Evolutionary conservation across 106 monocot species (phyloP).

Genomic region (Allium cepa): DNA sequence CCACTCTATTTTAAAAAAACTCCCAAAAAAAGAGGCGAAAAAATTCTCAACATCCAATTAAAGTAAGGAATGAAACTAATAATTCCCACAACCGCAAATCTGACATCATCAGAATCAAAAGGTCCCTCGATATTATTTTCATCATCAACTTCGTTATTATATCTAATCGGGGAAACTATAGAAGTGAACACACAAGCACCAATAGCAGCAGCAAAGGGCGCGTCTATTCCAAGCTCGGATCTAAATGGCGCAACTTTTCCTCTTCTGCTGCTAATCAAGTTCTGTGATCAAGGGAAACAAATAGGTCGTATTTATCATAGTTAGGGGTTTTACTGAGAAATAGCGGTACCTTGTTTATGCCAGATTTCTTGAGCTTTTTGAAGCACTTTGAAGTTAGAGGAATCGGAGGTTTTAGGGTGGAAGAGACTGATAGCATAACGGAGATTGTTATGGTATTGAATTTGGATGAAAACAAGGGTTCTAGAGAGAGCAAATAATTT

Average conservation of each 20-base stretch:
- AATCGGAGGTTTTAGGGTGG: no score
- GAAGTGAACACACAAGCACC: slow-evolving; percentile 85
- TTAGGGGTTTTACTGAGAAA: no score
- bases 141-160: slow-evolving; percentile 16
- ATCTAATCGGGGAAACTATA: slow-evolving; percentile 44
- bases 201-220: slow-evolving; percentile 78
- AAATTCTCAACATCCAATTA: slow-evolving; percentile 65
- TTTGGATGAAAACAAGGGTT: no score
- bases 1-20: not conserved
- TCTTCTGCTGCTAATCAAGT: slow-evolving; percentile 3
- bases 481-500: no score
- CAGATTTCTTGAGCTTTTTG: no score
- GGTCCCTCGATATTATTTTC: slow-evolving; percentile 33
- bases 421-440: no score
- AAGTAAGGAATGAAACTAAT: slow-evolving; percentile 93
- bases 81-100: slow-evolving; percentile 81
- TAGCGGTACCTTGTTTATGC: no score
- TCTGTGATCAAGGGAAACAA: not conserved
- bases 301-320: not conserved
- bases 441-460: no score
- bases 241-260: slow-evolving; percentile 13
- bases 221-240: slow-evolving; percentile 62
- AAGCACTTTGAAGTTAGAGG: no score
- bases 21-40: not conserved
- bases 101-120: slow-evolving; percentile 65